Evolutionary conservation across 768 basidiomycete genomes (phyloP), one percentile per base, ranked within the genome.

Genomic region (Lactarius sanguifluus): DNA sequence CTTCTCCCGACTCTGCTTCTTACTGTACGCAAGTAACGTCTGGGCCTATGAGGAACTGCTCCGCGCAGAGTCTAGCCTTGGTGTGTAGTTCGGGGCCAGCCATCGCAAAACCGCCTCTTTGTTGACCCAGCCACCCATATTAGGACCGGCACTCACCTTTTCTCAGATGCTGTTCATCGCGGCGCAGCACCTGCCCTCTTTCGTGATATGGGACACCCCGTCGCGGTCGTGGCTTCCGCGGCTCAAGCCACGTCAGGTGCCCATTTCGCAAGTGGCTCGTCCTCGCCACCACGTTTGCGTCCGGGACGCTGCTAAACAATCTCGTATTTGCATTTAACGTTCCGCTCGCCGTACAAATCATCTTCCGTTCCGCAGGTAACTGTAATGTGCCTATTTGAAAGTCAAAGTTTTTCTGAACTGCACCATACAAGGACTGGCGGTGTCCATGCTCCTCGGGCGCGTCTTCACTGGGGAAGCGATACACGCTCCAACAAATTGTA

Each of bases 161-260:
- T 85, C 86, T 15, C 93, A 95, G 76, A 90, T 92, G 84, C 71
- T 86, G 41, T 94, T 92, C 77, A 88, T 94, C 61, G 82, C 90
- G 7, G 38, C 82, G 12, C 88, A 88, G 62, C 85, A 85, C 12
- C 76, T 92, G 9, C 87, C 90, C 1, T 80, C 82, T 0, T 91
- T 90, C 72, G 65, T 93, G 55, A 75, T 71, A 23, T 83, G 71
- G 67, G 60, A 60, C 41, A 30, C 12, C 15, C 12, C 62, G 45
- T 64, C 56, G 30, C 41, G 45, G 43, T 52, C 56, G 10, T 71
- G 64, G 66, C 68, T 86, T 7, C 87, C 89, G 15, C 79, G 78
- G 1, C 77, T 92, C 30, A 89, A 86, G 75, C 80, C 85, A 18
- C 81, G 89, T 43, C 82, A 84, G 69, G 89, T 93, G 1, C 92